Percentiles rank a stretch among this genome's conserved stretches.
These are phyloP conservation scores for Clarkia xantiana DNA, from an alignment of 345 rosid species.

Conservation along the genomic window DNA sequence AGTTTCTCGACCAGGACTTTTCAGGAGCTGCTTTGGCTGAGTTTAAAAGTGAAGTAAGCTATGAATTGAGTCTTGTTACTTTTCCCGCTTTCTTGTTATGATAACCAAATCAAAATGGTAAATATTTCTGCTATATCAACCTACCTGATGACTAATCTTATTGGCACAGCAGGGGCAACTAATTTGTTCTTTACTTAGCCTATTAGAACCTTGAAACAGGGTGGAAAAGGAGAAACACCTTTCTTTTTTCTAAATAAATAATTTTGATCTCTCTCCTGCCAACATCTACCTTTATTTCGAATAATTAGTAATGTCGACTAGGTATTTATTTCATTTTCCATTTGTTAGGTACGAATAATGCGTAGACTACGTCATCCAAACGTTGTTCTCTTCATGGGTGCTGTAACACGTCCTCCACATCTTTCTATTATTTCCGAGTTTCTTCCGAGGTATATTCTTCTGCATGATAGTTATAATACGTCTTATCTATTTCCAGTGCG, in stretches of 20 bases:
- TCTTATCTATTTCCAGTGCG: too few relatives aligned
- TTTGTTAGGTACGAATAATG: constrained; percentile 83
- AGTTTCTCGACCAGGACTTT: constrained; percentile 98
- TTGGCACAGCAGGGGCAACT: too few relatives aligned
- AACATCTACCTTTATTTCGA: too few relatives aligned
- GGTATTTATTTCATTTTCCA: constrained; percentile 6
- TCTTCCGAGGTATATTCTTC: constrained; percentile 65
- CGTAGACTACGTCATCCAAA: constrained; percentile 98
- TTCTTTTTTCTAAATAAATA: too few relatives aligned
- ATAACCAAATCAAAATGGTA: too few relatives aligned
- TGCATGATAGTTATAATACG: neutral
- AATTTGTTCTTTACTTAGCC: too few relatives aligned
- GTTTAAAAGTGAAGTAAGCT: constrained; percentile 94
- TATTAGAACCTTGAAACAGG: too few relatives aligned
- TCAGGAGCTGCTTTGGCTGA: constrained; percentile 95
- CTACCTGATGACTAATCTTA: too few relatives aligned
- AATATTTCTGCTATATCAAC: neutral
- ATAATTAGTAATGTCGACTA: neutral
- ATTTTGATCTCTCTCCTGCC: too few relatives aligned
- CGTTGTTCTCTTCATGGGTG: constrained; percentile 94
- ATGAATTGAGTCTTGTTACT: constrained; percentile 3
- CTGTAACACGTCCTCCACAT: constrained; percentile 98
- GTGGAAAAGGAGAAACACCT: too few relatives aligned
- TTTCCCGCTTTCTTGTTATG: constrained; percentile 1
- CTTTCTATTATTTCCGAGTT: constrained; percentile 92